Evolutionary conservation across 2,329 filamentous ascomycete genomes (phyloP).

Genomic region (Ramularia endophylla): DNA sequence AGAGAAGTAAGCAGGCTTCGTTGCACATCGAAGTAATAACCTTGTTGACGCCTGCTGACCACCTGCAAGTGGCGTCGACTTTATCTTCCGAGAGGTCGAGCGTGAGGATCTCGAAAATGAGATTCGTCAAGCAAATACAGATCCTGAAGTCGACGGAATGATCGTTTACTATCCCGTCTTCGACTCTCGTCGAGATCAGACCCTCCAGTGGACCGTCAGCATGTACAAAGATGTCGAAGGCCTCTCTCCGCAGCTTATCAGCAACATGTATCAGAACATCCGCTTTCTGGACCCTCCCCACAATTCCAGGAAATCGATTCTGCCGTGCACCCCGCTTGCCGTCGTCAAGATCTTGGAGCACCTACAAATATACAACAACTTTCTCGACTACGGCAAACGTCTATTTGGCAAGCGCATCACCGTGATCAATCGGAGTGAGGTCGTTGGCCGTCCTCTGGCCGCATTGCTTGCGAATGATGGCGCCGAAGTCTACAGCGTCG

Average conservation of each 20-base stretch:
- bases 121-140: constrained; percentile 76
- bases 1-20: constrained; percentile 68
- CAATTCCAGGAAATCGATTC: constrained; percentile 78
- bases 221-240: constrained; percentile 93
- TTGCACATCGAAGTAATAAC: background rate
- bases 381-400: constrained; percentile 86
- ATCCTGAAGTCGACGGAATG: constrained; percentile 73
- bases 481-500: constrained; percentile 90
- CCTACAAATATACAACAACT: constrained; percentile 92
- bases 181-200: constrained; percentile 82
- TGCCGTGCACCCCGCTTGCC: constrained; percentile 92
- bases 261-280: constrained; percentile 99
- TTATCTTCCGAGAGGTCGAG: constrained; percentile 74
- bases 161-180: constrained; percentile 99
- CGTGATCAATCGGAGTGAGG: constrained; percentile 93
- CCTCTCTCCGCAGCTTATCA: constrained; percentile 85
- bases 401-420: constrained; percentile 92
- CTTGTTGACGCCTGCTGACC: constrained; percentile 2
- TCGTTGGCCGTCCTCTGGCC: constrained; percentile 87
- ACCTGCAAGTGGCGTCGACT: constrained; percentile 66
- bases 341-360: constrained; percentile 97
- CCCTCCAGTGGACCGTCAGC: constrained; percentile 90
- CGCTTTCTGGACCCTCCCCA: constrained; percentile 78
- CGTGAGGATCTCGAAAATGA: constrained; percentile 88
- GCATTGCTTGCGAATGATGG: constrained; percentile 94